phyloP scores from a whole-genome alignment of 192 early-diverging fungal species.

The Entomortierella parvispora region DNA sequence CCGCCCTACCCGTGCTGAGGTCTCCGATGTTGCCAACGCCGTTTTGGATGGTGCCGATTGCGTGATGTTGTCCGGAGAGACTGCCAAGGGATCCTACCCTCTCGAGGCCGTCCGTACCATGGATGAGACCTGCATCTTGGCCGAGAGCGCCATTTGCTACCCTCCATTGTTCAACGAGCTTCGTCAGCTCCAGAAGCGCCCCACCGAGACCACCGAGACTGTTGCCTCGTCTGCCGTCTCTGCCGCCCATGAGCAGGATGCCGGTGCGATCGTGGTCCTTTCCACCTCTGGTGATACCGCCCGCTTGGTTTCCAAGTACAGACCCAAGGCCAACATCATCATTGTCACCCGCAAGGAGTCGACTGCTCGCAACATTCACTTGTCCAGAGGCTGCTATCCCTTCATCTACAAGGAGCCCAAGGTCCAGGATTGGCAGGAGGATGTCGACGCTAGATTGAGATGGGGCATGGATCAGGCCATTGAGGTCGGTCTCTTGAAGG shows the following conservation, averaged over 20 bases:
- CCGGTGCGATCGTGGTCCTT: constrained; percentile 89
- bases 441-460: constrained; percentile 81
- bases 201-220: constrained; percentile 89
- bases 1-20: constrained; percentile 98
- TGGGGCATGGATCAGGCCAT: constrained; percentile 83
- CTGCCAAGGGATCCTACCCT: constrained; percentile 95
- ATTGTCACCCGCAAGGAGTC: constrained; percentile 86
- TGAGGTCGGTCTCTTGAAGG: constrained; percentile 60
- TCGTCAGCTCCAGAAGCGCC: constrained; percentile 76
- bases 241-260: constrained; percentile 83
- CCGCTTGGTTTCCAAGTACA: constrained; percentile 92
- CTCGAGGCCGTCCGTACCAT: constrained; percentile 92
- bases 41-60: constrained; percentile 98
- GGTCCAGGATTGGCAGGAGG: constrained; percentile 80
- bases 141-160: constrained; percentile 95
- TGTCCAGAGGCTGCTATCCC: constrained; percentile 85
- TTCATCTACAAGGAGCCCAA: constrained; percentile 72
- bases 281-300: constrained; percentile 92
- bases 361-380: constrained; percentile 78
- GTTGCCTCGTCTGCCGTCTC: constrained; percentile 91
- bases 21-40: constrained; percentile 98
- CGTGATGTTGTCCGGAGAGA: constrained; percentile 99
- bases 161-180: constrained; percentile 93
- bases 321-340: constrained; percentile 90
- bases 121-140: constrained; percentile 90